Evolutionary conservation across 306 rosid species (phyloP), one percentile per base, ranked within the genome.

Genomic region (Rosa multiflora): DNA sequence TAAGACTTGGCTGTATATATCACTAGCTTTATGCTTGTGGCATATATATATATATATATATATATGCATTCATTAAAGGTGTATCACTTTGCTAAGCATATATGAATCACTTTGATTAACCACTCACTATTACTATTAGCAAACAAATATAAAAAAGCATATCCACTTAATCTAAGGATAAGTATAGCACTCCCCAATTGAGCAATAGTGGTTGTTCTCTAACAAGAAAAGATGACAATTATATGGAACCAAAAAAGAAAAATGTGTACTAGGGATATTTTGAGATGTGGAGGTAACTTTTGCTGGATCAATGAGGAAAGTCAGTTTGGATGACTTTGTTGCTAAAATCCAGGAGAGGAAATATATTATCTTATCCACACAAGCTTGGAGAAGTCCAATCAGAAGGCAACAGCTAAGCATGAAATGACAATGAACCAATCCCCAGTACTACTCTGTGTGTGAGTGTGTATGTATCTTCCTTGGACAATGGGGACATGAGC

Each of bases 391-490:
- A 76, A 56, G 35, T 70, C 84, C 80, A 81, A 81, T 81, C 72
- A 72, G 61, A 61, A 76, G 55, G n/a, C 72, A 59, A 70, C 84
- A 81, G 20, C 73, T 75, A 76, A 58, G 84, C 84, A 81, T 61
- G 80, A 76, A 70, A 75, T 56, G 84, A 81, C 84, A 81, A 59
- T 61, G 15, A 58, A 81, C 74, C 72, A 66, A 52, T 53, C 61
- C 48, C 66, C 72, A 67, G 72, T 42, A 59, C 68, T 76, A 8
- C 47, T 44, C 11, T 44, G 11, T 44, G 47, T 8, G 47, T 59
- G 29, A 18, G 21, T 17, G 20, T 11, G 42, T 49, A 18, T 23
- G 47, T 42, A 73, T 67, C 83, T 29, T 46, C 29, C n/a, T 67
- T 76, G 62, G 79, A 32, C 63, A 64, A 47, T 46, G 35, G 52